phyloP scores from a whole-genome alignment of 2,329 filamentous ascomycete genomes.

The Exophiala calicioides region DNA sequence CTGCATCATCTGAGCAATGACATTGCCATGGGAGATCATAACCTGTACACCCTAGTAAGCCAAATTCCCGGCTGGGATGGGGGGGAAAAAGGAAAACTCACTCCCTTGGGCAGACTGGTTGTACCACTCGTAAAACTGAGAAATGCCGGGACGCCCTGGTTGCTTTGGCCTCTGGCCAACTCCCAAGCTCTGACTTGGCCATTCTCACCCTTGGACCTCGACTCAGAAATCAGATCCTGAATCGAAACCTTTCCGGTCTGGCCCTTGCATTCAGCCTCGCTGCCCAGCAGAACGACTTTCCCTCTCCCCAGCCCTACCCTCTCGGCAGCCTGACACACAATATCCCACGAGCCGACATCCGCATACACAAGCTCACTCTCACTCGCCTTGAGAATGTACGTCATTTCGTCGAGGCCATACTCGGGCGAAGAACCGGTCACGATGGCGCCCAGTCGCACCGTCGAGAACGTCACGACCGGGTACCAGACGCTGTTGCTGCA shows the following conservation, averaged over 20 bases:
- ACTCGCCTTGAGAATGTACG: constrained; percentile 60
- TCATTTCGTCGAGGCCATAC: constrained; percentile 68
- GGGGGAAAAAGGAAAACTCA: constrained; percentile 52
- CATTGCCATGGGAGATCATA: constrained; percentile 22
- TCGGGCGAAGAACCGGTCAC: constrained; percentile 64
- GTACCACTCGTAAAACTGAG: constrained; percentile 75
- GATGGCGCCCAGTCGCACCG: constrained; percentile 55
- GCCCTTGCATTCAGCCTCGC: constrained; percentile 50
- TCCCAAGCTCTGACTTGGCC: constrained; percentile 51
- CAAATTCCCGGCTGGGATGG: neutral
- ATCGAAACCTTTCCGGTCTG: constrained; percentile 32
- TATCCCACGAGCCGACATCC: constrained; percentile 53
- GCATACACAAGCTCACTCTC: constrained; percentile 61
- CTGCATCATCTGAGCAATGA: constrained; percentile 21
- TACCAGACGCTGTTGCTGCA: constrained; percentile 67
- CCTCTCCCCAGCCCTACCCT: constrained; percentile 54
- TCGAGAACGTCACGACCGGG: constrained; percentile 61
- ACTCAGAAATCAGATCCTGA: constrained; percentile 34
- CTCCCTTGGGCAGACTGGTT: constrained; percentile 80
- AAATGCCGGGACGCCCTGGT: constrained; percentile 40
- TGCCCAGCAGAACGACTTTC: constrained; percentile 58
- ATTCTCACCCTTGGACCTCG: constrained; percentile 37
- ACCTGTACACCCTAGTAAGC: constrained; percentile 36
- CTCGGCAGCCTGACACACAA: constrained; percentile 55
- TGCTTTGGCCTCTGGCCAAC: constrained; percentile 53